phyloP scores from a whole-genome alignment of 257 asterid genomes.

The Lithospermum erythrorhizon region DNA sequence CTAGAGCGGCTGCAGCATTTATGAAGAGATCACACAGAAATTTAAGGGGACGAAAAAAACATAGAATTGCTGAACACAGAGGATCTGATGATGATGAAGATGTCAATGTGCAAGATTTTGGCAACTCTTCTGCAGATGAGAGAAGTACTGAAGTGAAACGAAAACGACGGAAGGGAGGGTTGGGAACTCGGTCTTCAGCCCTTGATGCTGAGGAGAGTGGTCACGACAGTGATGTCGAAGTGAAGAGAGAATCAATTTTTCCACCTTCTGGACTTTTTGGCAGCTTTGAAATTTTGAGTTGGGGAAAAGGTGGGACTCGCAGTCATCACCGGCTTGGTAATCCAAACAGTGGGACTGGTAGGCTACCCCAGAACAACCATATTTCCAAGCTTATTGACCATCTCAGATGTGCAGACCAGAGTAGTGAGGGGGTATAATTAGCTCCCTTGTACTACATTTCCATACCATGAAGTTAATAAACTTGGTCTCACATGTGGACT shows the following conservation, averaged over 20 bases:
- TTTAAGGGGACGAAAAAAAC: conserved; percentile 59
- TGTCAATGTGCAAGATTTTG: conserved; percentile 51
- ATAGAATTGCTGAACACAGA: conserved; percentile 42
- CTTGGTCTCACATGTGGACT: neutral
- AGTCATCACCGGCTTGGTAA: conserved; percentile 63
- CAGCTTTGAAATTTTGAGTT: conserved; percentile 57
- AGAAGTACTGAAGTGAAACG: conserved; percentile 54
- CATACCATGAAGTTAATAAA: neutral
- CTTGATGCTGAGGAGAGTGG: conserved; percentile 43
- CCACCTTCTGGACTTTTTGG: conserved; percentile 51
- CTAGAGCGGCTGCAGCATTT: conserved; percentile 47
- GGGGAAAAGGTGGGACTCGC: conserved; percentile 94
- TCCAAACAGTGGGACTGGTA: conserved; percentile 31
- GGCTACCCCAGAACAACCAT: conserved; percentile 43
- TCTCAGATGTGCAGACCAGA: conserved; percentile 43
- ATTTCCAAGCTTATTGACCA: conserved; percentile 61
- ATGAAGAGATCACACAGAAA: conserved; percentile 52
- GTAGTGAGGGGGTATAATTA: conserved; percentile 39
- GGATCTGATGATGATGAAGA: conserved; percentile 84
- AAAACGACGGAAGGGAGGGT: conserved; percentile 55
- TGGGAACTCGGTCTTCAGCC: conserved; percentile 49
- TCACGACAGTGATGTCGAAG: conserved; percentile 62
- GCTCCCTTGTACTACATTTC: neutral
- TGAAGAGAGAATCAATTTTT: conserved; percentile 42
- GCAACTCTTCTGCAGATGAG: conserved; percentile 84